phyloP scores from a whole-genome alignment of 2,329 filamentous ascomycete genomes.

The Ascochyta clinopodiicola region DNA sequence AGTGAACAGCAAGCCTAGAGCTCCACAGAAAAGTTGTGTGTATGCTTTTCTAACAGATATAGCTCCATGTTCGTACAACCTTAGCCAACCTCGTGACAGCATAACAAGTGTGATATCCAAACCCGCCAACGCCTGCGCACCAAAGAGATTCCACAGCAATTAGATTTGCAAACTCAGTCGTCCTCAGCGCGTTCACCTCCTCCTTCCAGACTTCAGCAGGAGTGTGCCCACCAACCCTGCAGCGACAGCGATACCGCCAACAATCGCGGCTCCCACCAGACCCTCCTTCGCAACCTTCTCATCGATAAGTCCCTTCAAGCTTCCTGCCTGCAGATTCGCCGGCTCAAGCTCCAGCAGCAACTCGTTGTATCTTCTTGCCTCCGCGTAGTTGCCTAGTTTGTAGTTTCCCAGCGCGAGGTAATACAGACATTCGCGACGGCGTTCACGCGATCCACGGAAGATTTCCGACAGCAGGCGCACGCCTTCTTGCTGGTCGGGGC shows the following conservation, averaged over 20 bases:
- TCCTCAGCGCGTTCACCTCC: slow-evolving; percentile 1
- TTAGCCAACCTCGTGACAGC: slow-evolving; percentile 7
- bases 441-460: slow-evolving; percentile 90
- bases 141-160: neutral
- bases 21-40: neutral
- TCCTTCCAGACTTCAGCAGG: slow-evolving; percentile 73
- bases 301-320: slow-evolving; percentile 86
- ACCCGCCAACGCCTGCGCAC: slow-evolving; percentile 38
- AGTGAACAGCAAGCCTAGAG: neutral
- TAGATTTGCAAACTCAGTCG: neutral
- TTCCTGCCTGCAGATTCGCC: slow-evolving; percentile 86
- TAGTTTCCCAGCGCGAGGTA: slow-evolving; percentile 97
- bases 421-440: slow-evolving; percentile 96
- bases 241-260: slow-evolving; percentile 89
- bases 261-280: slow-evolving; percentile 90
- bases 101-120: slow-evolving; percentile 21
- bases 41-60: neutral
- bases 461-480: slow-evolving; percentile 95
- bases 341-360: slow-evolving; percentile 89
- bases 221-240: slow-evolving; percentile 93
- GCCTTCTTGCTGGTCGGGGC: slow-evolving; percentile 89
- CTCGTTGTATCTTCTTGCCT: slow-evolving; percentile 94
- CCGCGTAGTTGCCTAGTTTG: slow-evolving; percentile 96
- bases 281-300: slow-evolving; percentile 97
- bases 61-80: slow-evolving; percentile 14